Base-by-base conservation (phyloP, 345 rosid species). In the Cardiospermum halicacabum region DNA sequence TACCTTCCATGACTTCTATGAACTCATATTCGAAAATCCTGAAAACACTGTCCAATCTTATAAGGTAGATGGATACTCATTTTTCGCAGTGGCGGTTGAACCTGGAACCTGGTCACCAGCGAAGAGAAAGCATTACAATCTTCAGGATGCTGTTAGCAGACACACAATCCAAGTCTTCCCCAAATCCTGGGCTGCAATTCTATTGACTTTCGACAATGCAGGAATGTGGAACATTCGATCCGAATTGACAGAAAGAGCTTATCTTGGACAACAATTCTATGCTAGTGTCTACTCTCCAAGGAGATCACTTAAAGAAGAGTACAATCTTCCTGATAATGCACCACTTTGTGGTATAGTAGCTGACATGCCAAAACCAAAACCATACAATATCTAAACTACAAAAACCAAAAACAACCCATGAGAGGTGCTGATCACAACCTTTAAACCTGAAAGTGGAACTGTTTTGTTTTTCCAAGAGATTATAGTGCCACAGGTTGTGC, bases 221-320 rank as follows among this genome's bases (percentile, higher is more conserved):
- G 98, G 98, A 32, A 92, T 92, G 98, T 92, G 98, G 98, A 92
- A 87, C 80, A 27, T 92, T 37, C 82, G 95, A 66, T 89, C 98
- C 0, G 89, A 89, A 67, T 56, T 74, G 59, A 64, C 80, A 75
- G 96, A 89, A 75, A 84, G 75, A 48, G 63, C 81, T 7, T 85
- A 84, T 77, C 80, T 92, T 15, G 98, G 98, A 0, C 95, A 92
- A 16, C 91, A 92, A 49, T 36, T 89, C 36, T 92, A 89, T 64
- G 55, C 71, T 2, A 92, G 96, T 42, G 88, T 87, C 36, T 65
- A 76, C 0, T 87, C 91, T 0, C 98, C 96, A 4, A 82, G 63
- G 22, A 76, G 82, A 8, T 92, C 98, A 2, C 81, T 92, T 4
- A 84, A 88, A 62, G 98, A 92, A 34, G 98, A 92, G 64, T 87